phyloP scores from a whole-genome alignment of 2,329 filamentous ascomycete species.

The Alternaria gansuensis region DNA sequence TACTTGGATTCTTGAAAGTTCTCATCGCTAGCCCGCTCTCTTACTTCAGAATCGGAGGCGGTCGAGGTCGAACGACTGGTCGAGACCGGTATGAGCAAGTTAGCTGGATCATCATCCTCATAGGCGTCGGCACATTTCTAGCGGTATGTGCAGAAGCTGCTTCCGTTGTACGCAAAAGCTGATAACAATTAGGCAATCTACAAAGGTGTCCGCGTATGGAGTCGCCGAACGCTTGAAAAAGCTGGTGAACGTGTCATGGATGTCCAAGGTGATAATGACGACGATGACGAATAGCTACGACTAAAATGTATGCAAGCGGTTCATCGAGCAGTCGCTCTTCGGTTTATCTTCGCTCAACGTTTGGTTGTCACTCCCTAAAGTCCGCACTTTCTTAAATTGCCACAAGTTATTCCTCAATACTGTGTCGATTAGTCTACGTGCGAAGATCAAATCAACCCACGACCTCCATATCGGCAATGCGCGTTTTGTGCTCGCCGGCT shows the following conservation, averaged over 20 bases:
- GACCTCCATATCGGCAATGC: slow-evolving; percentile 38
- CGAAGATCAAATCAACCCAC: slow-evolving; percentile 70
- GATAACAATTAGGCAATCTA: slow-evolving; percentile 71
- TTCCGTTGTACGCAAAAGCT: slow-evolving; percentile 9
- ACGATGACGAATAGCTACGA: slow-evolving; percentile 55
- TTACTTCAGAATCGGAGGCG: slow-evolving; percentile 73
- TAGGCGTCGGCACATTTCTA: slow-evolving; percentile 83
- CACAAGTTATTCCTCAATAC: slow-evolving; percentile 74
- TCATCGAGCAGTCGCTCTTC: background rate
- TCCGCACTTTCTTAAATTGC: slow-evolving; percentile 97
- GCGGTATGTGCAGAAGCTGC: slow-evolving; percentile 64
- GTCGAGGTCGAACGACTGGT: slow-evolving; percentile 69
- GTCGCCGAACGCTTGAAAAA: slow-evolving; percentile 74
- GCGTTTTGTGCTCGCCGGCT: slow-evolving; percentile 48
- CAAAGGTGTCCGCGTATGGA: slow-evolving; percentile 80
- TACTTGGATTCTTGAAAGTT: slow-evolving; percentile 85
- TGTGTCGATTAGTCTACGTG: slow-evolving; percentile 96
- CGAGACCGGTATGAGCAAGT: slow-evolving; percentile 80
- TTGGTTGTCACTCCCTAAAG: slow-evolving; percentile 2
- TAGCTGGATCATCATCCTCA: slow-evolving; percentile 78
- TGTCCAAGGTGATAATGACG: slow-evolving; percentile 70
- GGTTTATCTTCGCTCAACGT: background rate
- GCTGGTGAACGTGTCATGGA: slow-evolving; percentile 85
- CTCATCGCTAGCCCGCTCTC: slow-evolving; percentile 78
- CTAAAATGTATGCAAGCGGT: slow-evolving; percentile 6